Evolutionary conservation across 2,329 filamentous ascomycete genomes (phyloP).

Genomic region (Dothideomycetes sp.): DNA sequence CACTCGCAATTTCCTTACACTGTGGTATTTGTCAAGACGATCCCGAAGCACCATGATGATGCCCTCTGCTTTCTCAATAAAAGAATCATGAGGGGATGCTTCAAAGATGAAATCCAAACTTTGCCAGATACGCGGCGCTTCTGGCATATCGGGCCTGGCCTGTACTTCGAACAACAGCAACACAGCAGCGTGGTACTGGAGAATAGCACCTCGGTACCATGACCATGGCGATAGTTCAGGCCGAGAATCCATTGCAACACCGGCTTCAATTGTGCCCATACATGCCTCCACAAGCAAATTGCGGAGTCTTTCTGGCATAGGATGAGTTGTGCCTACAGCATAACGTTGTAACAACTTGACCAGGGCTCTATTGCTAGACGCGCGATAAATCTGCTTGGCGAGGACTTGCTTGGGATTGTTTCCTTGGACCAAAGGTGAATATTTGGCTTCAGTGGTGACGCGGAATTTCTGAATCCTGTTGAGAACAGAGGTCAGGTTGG

Average conservation of each 20-base stretch:
- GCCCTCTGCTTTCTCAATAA: conserved; percentile 49
- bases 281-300: conserved; percentile 56
- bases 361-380: conserved; percentile 55
- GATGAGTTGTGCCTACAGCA: conserved; percentile 39
- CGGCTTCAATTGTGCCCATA: conserved; percentile 45
- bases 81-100: conserved; percentile 43
- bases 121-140: conserved; percentile 59
- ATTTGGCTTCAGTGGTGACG: conserved; percentile 55
- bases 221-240: conserved; percentile 49
- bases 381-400: conserved; percentile 54
- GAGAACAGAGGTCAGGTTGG: conserved; percentile 54
- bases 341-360: conserved; percentile 62
- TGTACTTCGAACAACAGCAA: conserved; percentile 61
- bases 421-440: conserved; percentile 53
- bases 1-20: conserved; percentile 42
- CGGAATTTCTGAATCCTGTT: conserved; percentile 61
- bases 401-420: conserved; percentile 53
- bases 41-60: conserved; percentile 55
- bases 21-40: conserved; percentile 51
- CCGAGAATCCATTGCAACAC: conserved; percentile 45
- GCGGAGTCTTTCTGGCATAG: conserved; percentile 54
- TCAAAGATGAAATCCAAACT: conserved; percentile 66
- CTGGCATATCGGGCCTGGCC: conserved; percentile 45
- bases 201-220: conserved; percentile 63
- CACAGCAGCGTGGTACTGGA: conserved; percentile 63